phyloP scores from a whole-genome alignment of 2,329 filamentous ascomycete genomes.

The Penicillium nordicum region DNA sequence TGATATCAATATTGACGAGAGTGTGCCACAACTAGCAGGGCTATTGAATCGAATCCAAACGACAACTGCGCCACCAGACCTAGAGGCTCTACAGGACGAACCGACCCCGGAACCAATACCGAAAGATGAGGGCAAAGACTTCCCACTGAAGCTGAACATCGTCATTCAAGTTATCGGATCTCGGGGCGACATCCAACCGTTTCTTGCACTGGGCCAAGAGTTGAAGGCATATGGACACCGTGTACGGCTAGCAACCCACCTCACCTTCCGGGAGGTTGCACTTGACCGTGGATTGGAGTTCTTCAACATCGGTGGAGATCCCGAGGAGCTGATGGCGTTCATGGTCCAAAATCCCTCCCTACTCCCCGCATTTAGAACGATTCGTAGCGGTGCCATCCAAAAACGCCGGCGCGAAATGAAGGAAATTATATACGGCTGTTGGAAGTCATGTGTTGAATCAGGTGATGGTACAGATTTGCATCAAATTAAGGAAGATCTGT shows the following conservation, averaged over 20 bases:
- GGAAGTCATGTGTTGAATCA: constrained; percentile 78
- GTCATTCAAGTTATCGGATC: constrained; percentile 74
- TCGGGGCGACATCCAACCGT: constrained; percentile 72
- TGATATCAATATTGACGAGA: constrained; percentile 23
- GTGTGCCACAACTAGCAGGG: constrained; percentile 19
- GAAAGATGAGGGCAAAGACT: constrained; percentile 9
- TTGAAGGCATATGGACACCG: constrained; percentile 67
- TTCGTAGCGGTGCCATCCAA: constrained; percentile 73
- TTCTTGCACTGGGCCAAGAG: constrained; percentile 65
- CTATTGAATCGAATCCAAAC: constrained; percentile 15
- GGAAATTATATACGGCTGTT: constrained; percentile 77
- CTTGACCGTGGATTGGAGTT: constrained; percentile 71
- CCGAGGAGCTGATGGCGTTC: constrained; percentile 74
- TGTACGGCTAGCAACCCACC: constrained; percentile 71
- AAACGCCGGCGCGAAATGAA: constrained; percentile 73
- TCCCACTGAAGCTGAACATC: constrained; percentile 49
- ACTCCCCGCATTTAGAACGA: constrained; percentile 74
- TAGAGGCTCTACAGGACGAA: background rate
- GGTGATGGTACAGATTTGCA: constrained; percentile 61
- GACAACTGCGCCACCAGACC: constrained; percentile 11
- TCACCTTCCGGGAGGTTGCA: constrained; percentile 65
- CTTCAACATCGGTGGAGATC: constrained; percentile 71
- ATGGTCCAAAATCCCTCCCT: constrained; percentile 87
- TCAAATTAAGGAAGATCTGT: constrained; percentile 50
- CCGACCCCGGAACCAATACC: background rate